Evolutionary conservation across 2,329 filamentous ascomycete species (phyloP), one percentile per base, ranked within the genome.

Genomic region (Lizonia empirigonia): DNA sequence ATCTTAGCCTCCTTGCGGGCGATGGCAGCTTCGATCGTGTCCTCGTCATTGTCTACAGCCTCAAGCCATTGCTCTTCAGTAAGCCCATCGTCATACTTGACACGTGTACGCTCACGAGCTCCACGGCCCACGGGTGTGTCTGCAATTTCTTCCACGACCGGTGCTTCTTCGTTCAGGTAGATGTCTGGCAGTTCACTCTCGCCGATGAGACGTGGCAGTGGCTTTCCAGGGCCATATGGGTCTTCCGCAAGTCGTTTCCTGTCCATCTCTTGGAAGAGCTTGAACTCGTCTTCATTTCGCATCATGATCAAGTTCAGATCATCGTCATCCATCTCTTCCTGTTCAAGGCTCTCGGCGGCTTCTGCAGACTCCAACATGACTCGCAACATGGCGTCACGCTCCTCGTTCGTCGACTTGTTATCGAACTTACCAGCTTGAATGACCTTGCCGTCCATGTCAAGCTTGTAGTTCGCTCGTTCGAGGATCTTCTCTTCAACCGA

Each of bases 381-480:
- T 66, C 94, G 87, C 63, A 99, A 80, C 85, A 99, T 93, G 34
- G 94, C 93, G 69, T 99, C 94, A 81, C 94, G 90, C 75, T 99
- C 94, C 46, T 96, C 96, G 72, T 97, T 94, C 0, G 94, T 97
- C 1, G 94, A 99, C 71, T 97, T 99, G 79, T 99, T 97, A 65
- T 99, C 94, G 78, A 99, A 99, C 71, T 96, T 95, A 85, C 94
- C 94, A 53, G 94, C 94, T 73, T 99, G 94, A 64, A 99, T 99
- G 70, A 99, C 92, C 76, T 99, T 99, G 78, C 94, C 93, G 70
- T 99, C 94, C 89, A 99, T 97, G 74, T 97, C 93, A 59, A 99
- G 84, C 82, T 99, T 99, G 83, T 89, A 99, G 62, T 96, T 89
- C 2, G 94, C 94, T 72, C 93, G 89, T 74, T 97, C 94, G 44